Conservation (phyloP, 208 protist species). For the Perkinsela sp. region DNA sequence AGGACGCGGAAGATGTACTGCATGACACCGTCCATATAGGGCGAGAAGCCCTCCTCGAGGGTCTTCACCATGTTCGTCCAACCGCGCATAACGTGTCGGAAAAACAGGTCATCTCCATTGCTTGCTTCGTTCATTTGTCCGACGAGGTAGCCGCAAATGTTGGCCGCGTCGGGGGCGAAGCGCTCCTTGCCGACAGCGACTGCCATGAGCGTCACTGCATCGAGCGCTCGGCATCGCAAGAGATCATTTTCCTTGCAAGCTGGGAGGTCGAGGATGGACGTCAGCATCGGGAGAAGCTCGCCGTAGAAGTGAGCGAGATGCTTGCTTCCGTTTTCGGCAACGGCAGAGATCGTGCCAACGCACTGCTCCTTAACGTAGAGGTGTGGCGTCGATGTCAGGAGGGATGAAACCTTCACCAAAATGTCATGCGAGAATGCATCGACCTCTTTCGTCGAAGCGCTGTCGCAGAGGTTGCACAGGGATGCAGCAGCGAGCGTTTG, state of each 20-base stretch:
- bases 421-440: slow-evolving; percentile 11
- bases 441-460: slow-evolving; percentile 14
- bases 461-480: slow-evolving; percentile 38
- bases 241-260: slow-evolving; percentile 13
- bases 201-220: slow-evolving; percentile 47
- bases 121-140: slow-evolving; percentile 9
- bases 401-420: not conserved
- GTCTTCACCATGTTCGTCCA: slow-evolving; percentile 65
- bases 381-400: slow-evolving; percentile 12
- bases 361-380: slow-evolving; percentile 25
- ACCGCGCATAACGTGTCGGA: slow-evolving; percentile 37
- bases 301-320: slow-evolving; percentile 21
- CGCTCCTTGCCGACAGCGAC: slow-evolving; percentile 29
- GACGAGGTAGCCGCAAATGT: slow-evolving; percentile 38
- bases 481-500: slow-evolving; percentile 23
- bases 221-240: slow-evolving; percentile 45
- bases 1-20: slow-evolving; percentile 35
- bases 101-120: slow-evolving; percentile 19
- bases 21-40: slow-evolving; percentile 32
- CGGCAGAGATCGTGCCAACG: slow-evolving; percentile 27
- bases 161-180: slow-evolving; percentile 24
- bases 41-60: slow-evolving; percentile 23
- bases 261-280: slow-evolving; percentile 24
- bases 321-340: slow-evolving; percentile 22
- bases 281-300: slow-evolving; percentile 29